Conservation (phyloP, 163 green algal genomes). For the Prototheca wickerhamii region DNA sequence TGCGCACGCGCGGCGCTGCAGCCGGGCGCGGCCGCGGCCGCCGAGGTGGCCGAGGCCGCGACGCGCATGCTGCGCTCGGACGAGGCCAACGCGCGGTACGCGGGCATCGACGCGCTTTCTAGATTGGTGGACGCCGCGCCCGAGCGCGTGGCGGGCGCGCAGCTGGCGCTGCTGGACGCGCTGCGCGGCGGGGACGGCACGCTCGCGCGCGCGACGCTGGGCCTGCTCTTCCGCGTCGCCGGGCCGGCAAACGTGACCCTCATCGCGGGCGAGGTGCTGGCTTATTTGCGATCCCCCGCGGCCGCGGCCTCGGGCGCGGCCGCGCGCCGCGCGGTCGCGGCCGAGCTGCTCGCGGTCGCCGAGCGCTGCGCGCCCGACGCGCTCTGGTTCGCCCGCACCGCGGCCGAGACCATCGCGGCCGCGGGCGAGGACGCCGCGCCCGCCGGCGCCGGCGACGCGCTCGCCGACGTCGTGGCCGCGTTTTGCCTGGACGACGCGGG, state of each 20-base stretch:
- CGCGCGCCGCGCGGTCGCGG: conserved; percentile 46
- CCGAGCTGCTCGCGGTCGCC: conserved; percentile 40
- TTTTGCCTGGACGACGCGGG: conserved; percentile 25
- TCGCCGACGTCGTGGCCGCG: conserved; percentile 81
- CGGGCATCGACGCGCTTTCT: conserved; percentile 73
- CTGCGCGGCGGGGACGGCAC: conserved; percentile 88
- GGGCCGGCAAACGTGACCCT: conserved; percentile 87
- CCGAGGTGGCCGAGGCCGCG: conserved; percentile 15
- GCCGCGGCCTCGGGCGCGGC: conserved; percentile 26
- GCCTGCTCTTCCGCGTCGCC: conserved; percentile 94
- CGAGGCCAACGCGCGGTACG: conserved; percentile 89
- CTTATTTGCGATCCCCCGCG: conserved; percentile 54
- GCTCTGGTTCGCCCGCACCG: conserved; percentile 81
- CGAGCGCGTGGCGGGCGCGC: conserved; percentile 57
- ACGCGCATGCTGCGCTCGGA: conserved; percentile 52
- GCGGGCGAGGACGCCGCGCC: conserved; percentile 46
- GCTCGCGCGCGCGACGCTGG: conserved; percentile 87
- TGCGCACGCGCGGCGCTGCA: background rate
- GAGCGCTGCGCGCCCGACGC: conserved; percentile 69
- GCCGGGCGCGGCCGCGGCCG: background rate
- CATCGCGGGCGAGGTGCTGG: conserved; percentile 86
- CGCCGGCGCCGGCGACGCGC: conserved; percentile 54
- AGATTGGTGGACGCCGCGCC: conserved; percentile 64
- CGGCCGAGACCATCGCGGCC: conserved; percentile 46
- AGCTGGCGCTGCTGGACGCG: conserved; percentile 91